These are phyloP conservation scores for Phytophthora multivora DNA, from an alignment of 352 stramenopile species.

Conservation along the genomic window DNA sequence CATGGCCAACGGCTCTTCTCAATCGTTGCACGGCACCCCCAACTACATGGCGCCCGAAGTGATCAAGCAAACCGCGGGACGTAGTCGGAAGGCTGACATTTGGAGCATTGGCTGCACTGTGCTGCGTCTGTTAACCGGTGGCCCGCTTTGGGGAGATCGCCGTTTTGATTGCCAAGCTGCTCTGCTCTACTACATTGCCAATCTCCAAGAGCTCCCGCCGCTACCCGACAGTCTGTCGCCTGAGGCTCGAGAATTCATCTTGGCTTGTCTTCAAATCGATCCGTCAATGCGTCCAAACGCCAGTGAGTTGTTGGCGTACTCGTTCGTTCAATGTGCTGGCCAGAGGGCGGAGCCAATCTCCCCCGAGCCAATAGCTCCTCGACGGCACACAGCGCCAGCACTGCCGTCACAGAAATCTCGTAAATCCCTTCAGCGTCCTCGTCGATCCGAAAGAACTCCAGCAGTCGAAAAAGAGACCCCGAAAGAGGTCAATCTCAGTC, in stretches of 20 bases:
- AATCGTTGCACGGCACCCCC: constrained; percentile 75
- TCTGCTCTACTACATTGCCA: constrained; percentile 67
- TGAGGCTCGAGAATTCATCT: constrained; percentile 55
- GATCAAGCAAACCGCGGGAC: constrained; percentile 76
- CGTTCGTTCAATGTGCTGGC: constrained; percentile 71
- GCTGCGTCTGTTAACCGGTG: constrained; percentile 72
- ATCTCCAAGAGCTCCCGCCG: constrained; percentile 46
- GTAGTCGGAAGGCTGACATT: constrained; percentile 80
- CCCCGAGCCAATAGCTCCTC: constrained; percentile 1
- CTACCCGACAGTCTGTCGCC: constrained; percentile 47
- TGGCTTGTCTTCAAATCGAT: constrained; percentile 54
- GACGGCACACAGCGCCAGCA: constrained; percentile 32
- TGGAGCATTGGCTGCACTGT: constrained; percentile 86
- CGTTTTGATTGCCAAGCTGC: constrained; percentile 76
- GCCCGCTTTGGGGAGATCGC: constrained; percentile 80
- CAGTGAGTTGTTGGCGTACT: constrained; percentile 87
- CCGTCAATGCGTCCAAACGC: constrained; percentile 76
- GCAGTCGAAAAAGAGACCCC: neutral
- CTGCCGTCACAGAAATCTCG: neutral
- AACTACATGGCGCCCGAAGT: constrained; percentile 91
- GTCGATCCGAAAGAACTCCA: constrained; percentile 9
- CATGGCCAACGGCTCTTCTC: constrained; percentile 38
- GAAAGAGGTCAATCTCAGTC: neutral
- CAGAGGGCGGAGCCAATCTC: constrained; percentile 15
- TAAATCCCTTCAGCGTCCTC: neutral